phyloP scores from a whole-genome alignment of 202 grass and related monocot species.

The Digitaria exilis region DNA sequence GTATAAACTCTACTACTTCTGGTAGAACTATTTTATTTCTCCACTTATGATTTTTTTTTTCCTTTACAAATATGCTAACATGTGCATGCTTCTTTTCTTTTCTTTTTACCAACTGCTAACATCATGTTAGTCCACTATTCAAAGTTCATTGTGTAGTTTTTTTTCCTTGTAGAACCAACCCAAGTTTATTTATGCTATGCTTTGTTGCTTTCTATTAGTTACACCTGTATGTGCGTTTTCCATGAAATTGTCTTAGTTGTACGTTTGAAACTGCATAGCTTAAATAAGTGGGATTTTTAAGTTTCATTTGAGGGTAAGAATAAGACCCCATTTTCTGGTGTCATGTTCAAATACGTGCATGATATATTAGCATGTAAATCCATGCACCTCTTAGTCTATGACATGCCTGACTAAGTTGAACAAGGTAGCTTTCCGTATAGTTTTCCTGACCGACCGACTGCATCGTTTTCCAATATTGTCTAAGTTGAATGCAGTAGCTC shows the following conservation, averaged over 20 bases:
- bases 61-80: neutral
- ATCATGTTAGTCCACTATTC: conserved; percentile 1
- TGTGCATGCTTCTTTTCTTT: neutral
- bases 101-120: neutral
- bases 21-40: neutral
- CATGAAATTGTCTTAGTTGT: neutral
- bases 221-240: no score
- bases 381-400: neutral
- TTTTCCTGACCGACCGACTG: no score
- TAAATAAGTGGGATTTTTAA: neutral
- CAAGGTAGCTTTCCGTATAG: no score
- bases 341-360: conserved; percentile 15
- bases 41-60: neutral
- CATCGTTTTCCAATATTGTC: no score
- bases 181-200: neutral
- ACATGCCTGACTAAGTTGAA: conserved; percentile 17
- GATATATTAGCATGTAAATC: conserved; percentile 24
- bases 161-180: conserved; percentile 22
- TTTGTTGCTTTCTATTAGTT: no score
- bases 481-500: no score
- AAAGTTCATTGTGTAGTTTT: neutral
- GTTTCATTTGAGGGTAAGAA: neutral
- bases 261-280: conserved; percentile 8
- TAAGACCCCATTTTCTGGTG: neutral
- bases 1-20: conserved; percentile 21